Base-by-base conservation (phyloP, 2,329 filamentous ascomycete species). In the Neofusicoccum laricinum region DNA sequence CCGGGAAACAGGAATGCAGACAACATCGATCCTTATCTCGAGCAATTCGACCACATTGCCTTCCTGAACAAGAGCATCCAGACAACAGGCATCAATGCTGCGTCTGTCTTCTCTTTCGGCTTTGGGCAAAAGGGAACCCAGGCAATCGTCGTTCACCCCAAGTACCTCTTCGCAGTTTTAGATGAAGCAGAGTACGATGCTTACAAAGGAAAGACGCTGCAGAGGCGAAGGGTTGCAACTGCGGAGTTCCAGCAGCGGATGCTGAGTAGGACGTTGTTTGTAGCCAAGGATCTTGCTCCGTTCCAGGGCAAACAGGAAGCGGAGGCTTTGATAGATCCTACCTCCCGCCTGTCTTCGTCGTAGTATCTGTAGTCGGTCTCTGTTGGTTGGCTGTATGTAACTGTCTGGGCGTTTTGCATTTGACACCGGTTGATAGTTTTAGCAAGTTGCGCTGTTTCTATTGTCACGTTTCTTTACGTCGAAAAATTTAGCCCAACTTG, bases 51-150 rank as follows among this genome's bases (percentile, higher is more conserved):
- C 19, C 70, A 76, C 41, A 69, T 80, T 5, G 69, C 73, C 1
- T 80, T 76, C 61, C 76, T 76, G 0, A 71, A 68, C 58, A 48
- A 69, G 12, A 68, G 68, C 1, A 68, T 76, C 1, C 66, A 67
- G 32, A 67, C 59, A 4, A 15, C 32, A 40, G 48, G 65, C 0
- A 49, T 78, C 5, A 78, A 77, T 36, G 78, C 79, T 3, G 75
- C 77, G 53, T 72, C 71, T 25, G 67, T 80, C 12, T 80, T 75
- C 4, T 79, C 75, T 1, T 82, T 82, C 63, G 79, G 79, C 0
- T 82, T 81, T 66, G 78, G 79, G 1, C 79, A 81, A 66, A 81
- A 82, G 65, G 77, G 78, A 6, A 78, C 72, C 0, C 72, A 79
- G 61, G 74, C 70, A 1, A 69, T 81, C 17, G 71, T 75, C 0